These are phyloP conservation scores for Leccinum proliferum DNA, from an alignment of 1,284 basidiomycete genomes.

Conservation along the genomic window DNA sequence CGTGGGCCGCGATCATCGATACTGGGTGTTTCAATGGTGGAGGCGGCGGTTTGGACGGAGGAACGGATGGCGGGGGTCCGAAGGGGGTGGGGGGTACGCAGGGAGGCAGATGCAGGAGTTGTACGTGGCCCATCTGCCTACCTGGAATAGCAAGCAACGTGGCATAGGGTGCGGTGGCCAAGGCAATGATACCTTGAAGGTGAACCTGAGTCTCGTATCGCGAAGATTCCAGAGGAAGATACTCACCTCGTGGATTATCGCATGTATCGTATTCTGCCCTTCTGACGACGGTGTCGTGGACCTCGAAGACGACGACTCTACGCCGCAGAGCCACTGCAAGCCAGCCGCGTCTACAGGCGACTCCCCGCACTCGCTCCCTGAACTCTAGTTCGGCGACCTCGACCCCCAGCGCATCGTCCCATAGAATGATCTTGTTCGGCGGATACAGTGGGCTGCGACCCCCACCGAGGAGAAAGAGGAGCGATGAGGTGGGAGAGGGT, in stretches of 20 bases:
- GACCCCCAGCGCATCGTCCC: conserved; percentile 72
- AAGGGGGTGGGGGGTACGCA: conserved; percentile 42
- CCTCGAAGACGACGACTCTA: conserved; percentile 76
- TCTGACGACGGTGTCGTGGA: conserved; percentile 55
- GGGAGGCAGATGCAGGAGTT: conserved; percentile 81
- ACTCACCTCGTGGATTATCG: conserved; percentile 80
- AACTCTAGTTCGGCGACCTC: conserved; percentile 92
- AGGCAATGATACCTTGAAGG: conserved; percentile 69
- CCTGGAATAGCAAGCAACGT: conserved; percentile 86
- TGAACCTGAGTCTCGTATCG: conserved; percentile 7
- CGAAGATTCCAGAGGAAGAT: conserved; percentile 5
- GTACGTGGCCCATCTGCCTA: conserved; percentile 86
- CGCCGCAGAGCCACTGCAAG: conserved; percentile 79
- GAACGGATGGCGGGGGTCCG: conserved; percentile 26
- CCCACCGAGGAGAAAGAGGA: conserved; percentile 88
- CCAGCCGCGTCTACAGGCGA: conserved; percentile 77
- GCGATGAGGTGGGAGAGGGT: conserved; percentile 78
- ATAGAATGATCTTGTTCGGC: conserved; percentile 91
- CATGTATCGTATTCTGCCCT: conserved; percentile 86
- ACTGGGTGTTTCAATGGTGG: conserved; percentile 58
- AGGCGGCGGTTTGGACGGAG: conserved; percentile 47
- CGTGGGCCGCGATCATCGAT: conserved; percentile 85
- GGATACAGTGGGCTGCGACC: conserved; percentile 89
- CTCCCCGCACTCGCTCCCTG: conserved; percentile 77
- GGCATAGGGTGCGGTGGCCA: conserved; percentile 73